Conservation (phyloP, 2,329 filamentous ascomycete genomes). For the Arthrinium phaeospermum region DNA sequence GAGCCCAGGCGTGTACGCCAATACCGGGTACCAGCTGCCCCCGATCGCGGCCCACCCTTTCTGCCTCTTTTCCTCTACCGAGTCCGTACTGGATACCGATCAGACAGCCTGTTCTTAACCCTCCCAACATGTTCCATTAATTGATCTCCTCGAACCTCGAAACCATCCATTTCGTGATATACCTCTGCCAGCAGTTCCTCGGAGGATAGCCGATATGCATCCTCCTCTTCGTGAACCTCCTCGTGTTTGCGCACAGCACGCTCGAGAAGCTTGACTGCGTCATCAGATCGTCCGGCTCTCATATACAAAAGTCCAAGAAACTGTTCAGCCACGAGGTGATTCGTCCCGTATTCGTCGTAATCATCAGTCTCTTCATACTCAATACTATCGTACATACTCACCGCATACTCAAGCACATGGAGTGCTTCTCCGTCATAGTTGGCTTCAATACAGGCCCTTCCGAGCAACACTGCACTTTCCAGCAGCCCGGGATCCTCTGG, state of each 20-base stretch:
- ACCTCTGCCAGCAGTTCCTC: background rate
- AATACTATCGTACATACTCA: background rate
- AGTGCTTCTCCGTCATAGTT: background rate
- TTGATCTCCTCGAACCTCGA: background rate
- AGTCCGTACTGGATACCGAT: background rate
- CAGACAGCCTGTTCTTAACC: background rate
- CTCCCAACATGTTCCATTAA: background rate
- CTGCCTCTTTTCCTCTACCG: too few species aligned
- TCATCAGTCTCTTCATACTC: background rate
- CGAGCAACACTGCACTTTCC: too few species aligned
- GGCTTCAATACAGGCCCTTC: too few species aligned
- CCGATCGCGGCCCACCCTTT: too few species aligned
- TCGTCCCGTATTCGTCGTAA: background rate
- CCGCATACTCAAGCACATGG: constrained; percentile 21
- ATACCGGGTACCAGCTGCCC: too few species aligned
- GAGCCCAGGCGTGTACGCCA: too few species aligned
- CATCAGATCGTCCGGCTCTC: constrained; percentile 22
- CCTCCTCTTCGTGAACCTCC: constrained; percentile 19
- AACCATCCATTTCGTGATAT: background rate
- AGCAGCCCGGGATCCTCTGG: too few species aligned
- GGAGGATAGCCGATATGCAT: constrained; percentile 24
- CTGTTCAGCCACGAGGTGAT: background rate
- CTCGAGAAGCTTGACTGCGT: constrained; percentile 32
- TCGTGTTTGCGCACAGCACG: constrained; percentile 27
- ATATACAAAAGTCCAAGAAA: constrained; percentile 31